Evolutionary conservation across 495 filamentous ascomycete species (phyloP), one percentile per base, ranked within the genome.

Genomic region (Elaphomyces granulatus): DNA sequence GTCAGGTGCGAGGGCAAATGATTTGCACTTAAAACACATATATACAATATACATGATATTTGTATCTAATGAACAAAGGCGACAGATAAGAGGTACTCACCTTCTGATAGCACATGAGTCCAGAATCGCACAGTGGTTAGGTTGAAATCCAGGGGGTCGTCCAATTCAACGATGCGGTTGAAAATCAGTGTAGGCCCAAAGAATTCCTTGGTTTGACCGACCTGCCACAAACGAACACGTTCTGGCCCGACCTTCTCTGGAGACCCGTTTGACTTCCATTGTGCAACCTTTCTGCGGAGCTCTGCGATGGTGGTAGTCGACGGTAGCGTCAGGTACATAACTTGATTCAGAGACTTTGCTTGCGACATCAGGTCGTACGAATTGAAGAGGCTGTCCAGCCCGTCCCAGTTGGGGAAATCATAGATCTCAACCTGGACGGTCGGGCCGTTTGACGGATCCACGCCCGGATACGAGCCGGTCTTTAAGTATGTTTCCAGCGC

Each of bases 331-430:
- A 67, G 49, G 23, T 63, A 61, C 56, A 64, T 59, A 35, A 66
- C 62, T 26, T 45, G 44, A 26, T 63, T 58, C 14, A 47, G 36
- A 1, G 55, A 41, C 42, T 63, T 63, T 3, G 64, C 56, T n/a
- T 57, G 53, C 4, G 61, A 53, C 64, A 68, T 66, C 20, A 68
- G 55, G 34, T 68, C 62, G 34, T 66, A 65, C 4, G 61, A 56
- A 26, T 68, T 59, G 30, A 66, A 68, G 7, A 66, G 44, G 32
- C 62, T 64, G 31, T 34, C 36, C 34, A 68, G 34, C 37, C 57
- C 43, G 23, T 61, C 55, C 32, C 61, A 58, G n/a, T 55, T 47
- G 0, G 56, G 45, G 18, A 61, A 42, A 0, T 57, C 61, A 34
- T 64, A 68, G 3, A 67, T 50, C 38, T 67, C 63, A 23, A 68